phyloP scores from a whole-genome alignment of 2,329 filamentous ascomycete species.

The Mycosphaerelloides madeirae region DNA sequence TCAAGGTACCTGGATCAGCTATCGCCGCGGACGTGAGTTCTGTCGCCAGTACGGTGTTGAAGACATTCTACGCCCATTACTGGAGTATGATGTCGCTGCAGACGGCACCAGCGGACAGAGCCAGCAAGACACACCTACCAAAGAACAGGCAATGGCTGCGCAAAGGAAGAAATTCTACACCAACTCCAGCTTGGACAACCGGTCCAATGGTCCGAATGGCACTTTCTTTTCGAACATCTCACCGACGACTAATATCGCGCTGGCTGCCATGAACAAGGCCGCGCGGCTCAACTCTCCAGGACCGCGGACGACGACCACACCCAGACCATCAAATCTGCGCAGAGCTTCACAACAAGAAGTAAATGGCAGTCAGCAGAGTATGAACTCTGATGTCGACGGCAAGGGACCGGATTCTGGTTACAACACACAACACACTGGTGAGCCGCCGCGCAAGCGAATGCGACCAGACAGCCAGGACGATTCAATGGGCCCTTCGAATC shows the following conservation, averaged over 20 bases:
- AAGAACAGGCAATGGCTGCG: slow-evolving; percentile 97
- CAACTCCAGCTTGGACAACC: slow-evolving; percentile 56
- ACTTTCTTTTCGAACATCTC: slow-evolving; percentile 99
- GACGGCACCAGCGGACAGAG: slow-evolving; percentile 66
- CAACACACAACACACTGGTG: slow-evolving; percentile 55
- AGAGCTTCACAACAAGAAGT: slow-evolving; percentile 66
- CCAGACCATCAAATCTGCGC: slow-evolving; percentile 62
- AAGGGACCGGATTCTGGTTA: slow-evolving; percentile 63
- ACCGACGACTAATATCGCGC: slow-evolving; percentile 82
- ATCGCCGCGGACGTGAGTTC: slow-evolving; percentile 85
- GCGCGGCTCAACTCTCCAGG: slow-evolving; percentile 86
- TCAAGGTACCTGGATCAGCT: slow-evolving; percentile 97
- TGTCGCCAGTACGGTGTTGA: slow-evolving; percentile 76
- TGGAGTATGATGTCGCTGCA: slow-evolving; percentile 76
- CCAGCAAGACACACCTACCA: slow-evolving; percentile 89
- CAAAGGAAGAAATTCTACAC: slow-evolving; percentile 86
- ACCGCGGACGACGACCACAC: slow-evolving; percentile 59
- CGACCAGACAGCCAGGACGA: slow-evolving; percentile 42
- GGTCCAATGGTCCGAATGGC: slow-evolving; percentile 53
- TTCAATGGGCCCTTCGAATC: slow-evolving; percentile 25
- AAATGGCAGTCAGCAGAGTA: slow-evolving; percentile 75
- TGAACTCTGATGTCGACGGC: slow-evolving; percentile 38
- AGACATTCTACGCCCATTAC: slow-evolving; percentile 66
- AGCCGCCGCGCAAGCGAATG: slow-evolving; percentile 77
- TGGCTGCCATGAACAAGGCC: slow-evolving; percentile 89